Base-by-base conservation (phyloP, 164 flowering plant genomes). In the Taxillus chinensis region DNA sequence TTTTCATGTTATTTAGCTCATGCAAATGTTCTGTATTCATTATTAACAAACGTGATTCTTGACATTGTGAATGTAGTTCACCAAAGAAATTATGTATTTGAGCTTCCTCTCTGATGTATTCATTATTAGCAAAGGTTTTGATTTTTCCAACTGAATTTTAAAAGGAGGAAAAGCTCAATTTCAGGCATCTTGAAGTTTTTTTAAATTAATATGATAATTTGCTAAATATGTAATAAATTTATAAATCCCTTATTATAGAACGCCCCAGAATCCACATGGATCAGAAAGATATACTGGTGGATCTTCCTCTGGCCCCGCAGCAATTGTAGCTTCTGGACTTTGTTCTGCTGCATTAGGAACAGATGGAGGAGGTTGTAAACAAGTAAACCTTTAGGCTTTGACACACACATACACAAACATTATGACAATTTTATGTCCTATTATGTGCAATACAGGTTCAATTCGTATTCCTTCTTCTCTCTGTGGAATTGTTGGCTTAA, bases 281-380 rank as follows among this genome's bases (percentile, higher is more conserved):
- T 77, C 77, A 38, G 85, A 88, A 17, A 81, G 99, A 70, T 93
- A 93, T 62, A 93, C 98, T 0, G 98, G 98, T 55, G 98, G 98
- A 69, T 93, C 98, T 63, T 93, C 98, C 56, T 93, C 98, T 49
- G 97, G 96, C 15, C 89, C 97, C 55, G 97, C 92, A 60, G 97
- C 98, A 63, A 66, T 93, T 77, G 95, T 93, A 55, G 87, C 95
- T 74, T 80, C 93, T 68, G 97, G 98, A 74, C 53, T 90, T 64
- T 90, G 97, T 70, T 82, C 95, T 54, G 98, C 97, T 70, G 92
- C 98, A 62, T 68, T 93, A 55, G 98, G 98, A 78, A 88, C 96
- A 49, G 97, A 90, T 72, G 96, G 96, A 50, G 98, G 98, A 90
- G 97, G 98, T 92, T 74, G 79, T 74, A 61, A 61, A 64, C 41